Conservation (phyloP, 1,284 basidiomycete species). For the Caloboletus firmus region DNA sequence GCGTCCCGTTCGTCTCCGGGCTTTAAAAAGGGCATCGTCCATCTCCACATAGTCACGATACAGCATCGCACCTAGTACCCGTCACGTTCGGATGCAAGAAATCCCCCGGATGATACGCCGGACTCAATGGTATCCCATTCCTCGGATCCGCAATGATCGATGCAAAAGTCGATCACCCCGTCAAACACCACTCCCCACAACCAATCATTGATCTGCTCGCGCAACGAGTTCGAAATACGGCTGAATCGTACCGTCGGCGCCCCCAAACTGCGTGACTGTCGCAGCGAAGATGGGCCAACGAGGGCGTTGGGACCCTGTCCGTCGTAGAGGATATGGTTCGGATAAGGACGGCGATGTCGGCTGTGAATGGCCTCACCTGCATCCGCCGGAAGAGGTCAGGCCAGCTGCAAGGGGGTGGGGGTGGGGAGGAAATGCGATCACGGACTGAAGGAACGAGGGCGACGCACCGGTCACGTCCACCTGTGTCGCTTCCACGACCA, state of each 20-base stretch:
- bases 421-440: not conserved
- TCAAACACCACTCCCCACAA: slow-evolving; percentile 2
- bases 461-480: not conserved
- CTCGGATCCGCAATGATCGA: slow-evolving; percentile 2
- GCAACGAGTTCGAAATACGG: too few species aligned
- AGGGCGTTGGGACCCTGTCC: not conserved
- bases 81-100: too few species aligned
- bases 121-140: not conserved
- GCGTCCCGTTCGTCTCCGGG: not conserved
- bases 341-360: slow-evolving; percentile 5
- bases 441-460: not conserved
- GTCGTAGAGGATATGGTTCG: slow-evolving; percentile 1
- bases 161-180: slow-evolving; percentile 7
- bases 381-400: not conserved
- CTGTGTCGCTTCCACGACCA: not conserved
- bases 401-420: not conserved
- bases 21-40: not conserved
- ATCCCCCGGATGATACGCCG: too few species aligned
- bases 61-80: not conserved
- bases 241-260: not conserved
- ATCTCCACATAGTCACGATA: not conserved
- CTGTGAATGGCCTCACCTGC: not conserved
- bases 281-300: not conserved
- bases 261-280: not conserved
- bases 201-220: slow-evolving; percentile 6